Conservation (phyloP, 2,329 filamentous ascomycete species). For the Venturia oleaginea region DNA sequence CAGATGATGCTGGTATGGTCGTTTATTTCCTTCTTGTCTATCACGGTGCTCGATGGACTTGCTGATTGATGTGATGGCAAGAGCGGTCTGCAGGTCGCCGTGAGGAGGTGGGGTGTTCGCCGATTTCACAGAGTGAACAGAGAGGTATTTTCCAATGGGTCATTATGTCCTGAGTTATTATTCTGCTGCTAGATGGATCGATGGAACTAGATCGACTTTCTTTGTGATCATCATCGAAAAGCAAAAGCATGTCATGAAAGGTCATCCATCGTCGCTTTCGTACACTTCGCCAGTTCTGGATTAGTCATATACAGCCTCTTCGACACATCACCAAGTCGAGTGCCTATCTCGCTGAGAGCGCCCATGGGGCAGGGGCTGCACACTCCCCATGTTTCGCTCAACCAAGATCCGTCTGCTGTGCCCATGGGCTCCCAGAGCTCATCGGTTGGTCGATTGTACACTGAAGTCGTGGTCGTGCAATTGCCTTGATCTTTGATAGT, state of each 20-base stretch:
- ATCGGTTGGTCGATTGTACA: not conserved
- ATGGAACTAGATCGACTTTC: not conserved
- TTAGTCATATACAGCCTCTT: not conserved
- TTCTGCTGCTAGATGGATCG: not conserved
- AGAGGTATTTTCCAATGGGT: not conserved
- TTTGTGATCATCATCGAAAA: not conserved
- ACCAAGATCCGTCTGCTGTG: conserved; percentile 1
- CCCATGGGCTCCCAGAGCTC: not conserved
- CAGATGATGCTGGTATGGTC: not conserved
- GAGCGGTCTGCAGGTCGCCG: not conserved
- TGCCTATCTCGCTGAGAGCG: not conserved
- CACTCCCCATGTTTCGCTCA: not conserved
- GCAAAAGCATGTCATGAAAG: not conserved
- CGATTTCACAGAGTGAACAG: too few species aligned
- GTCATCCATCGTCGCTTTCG: not conserved
- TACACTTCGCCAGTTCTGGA: not conserved
- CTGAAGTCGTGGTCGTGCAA: not conserved
- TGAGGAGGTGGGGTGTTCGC: not conserved
- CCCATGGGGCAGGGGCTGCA: not conserved
- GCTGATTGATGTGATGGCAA: not conserved
- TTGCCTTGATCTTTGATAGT: not conserved
- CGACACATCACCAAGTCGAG: not conserved
- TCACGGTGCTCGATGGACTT: not conserved
- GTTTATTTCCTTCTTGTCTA: not conserved
- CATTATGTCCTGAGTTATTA: not conserved